phyloP scores from a whole-genome alignment of 257 asterid genomes.

The Ilex asprella region DNA sequence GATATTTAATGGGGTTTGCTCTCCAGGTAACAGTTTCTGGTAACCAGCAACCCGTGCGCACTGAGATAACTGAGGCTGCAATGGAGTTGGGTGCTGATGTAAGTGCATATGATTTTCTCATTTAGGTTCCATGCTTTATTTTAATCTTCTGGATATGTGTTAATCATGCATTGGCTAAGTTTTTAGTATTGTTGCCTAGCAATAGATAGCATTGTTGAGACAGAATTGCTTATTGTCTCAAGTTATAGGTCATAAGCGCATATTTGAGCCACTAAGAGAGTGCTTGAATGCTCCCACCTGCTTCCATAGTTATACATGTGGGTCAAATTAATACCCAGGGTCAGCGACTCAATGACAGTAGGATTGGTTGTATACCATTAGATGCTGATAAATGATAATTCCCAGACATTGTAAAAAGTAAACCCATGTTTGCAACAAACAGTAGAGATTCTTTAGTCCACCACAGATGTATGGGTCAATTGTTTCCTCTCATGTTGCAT shows the following conservation, averaged over 20 bases:
- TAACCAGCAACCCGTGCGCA: conserved; percentile 88
- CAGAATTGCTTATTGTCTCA: neutral
- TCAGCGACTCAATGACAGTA: no score
- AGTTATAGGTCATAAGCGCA: neutral
- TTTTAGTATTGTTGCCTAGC: no score
- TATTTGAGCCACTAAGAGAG: conserved; percentile 30
- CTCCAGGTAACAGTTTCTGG: conserved; percentile 73
- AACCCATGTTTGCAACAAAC: no score
- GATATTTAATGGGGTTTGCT: neutral
- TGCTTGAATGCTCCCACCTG: no score
- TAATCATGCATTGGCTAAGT: neutral
- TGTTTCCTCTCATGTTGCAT: no score
- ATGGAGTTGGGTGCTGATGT: conserved; percentile 90
- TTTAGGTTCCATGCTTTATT: neutral
- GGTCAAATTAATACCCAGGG: no score
- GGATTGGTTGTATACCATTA: no score
- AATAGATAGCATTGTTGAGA: neutral
- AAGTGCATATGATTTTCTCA: conserved; percentile 19
- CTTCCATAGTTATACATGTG: no score
- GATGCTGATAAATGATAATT: no score
- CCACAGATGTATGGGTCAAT: no score
- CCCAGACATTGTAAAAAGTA: no score
- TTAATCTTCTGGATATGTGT: neutral
- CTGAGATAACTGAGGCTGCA: conserved; percentile 96
- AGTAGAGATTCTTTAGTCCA: no score